Percentiles rank a stretch among this genome's conserved stretches.
Conservation (phyloP, 345 rosid species). For the Eucalyptus pauciflora region DNA sequence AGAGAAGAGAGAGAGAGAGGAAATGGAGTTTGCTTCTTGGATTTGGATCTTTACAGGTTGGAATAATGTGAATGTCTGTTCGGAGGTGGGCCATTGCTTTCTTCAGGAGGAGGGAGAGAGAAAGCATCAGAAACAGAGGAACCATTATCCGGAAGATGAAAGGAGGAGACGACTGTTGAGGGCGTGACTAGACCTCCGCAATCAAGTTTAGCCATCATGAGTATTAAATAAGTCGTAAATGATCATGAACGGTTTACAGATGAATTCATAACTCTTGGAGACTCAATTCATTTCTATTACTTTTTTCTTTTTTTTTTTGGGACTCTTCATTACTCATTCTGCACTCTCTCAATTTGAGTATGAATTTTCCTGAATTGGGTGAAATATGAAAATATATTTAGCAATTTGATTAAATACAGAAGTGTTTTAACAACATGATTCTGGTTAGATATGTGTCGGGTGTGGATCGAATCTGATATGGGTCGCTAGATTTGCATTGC, state of each 20-base stretch:
- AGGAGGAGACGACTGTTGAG: not conserved
- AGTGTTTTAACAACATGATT: not conserved
- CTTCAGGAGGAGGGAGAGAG: not conserved
- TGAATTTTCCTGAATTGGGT: too few relatives aligned
- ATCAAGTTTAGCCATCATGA: not conserved
- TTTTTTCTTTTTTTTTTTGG: rapidly evolving
- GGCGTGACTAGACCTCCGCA: not conserved
- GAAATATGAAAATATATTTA: too few relatives aligned
- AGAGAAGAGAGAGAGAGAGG: not conserved
- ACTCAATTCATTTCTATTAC: not conserved
- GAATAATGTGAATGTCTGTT: not conserved
- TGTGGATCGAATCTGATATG: rapidly evolving
- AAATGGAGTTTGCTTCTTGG: not conserved
- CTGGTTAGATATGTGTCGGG: rapidly evolving
- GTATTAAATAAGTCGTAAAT: not conserved
- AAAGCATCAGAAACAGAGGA: not conserved
- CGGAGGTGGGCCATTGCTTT: not conserved
- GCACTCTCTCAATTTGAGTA: too few relatives aligned
- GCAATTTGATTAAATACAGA: not conserved
- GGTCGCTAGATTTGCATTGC: rapidly evolving
- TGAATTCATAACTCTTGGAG: not conserved
- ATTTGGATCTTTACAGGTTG: not conserved
- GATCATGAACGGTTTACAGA: not conserved
- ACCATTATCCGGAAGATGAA: not conserved
- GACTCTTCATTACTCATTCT: not conserved